These are phyloP conservation scores for Claviceps citrina DNA, from an alignment of 2,329 filamentous ascomycete species.

Conservation along the genomic window DNA sequence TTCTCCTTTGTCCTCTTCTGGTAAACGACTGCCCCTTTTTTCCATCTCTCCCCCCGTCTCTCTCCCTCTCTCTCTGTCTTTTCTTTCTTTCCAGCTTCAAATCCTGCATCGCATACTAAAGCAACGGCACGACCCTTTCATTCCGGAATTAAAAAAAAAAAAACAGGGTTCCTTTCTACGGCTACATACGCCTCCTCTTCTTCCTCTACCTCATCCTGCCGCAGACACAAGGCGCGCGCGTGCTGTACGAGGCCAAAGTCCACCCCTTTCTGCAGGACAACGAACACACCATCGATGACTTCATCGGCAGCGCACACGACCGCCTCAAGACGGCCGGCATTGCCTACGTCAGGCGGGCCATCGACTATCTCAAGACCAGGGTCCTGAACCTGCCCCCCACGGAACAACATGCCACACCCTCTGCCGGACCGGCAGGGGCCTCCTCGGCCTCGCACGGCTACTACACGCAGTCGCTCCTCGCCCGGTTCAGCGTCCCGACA, in stretches of 20 bases:
- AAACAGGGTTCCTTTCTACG: slow-evolving; percentile 73
- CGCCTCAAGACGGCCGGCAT: slow-evolving; percentile 63
- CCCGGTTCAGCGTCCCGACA: slow-evolving; percentile 69
- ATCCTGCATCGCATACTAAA: too few relatives aligned
- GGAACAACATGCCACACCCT: slow-evolving; percentile 21
- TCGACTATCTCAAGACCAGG: slow-evolving; percentile 59
- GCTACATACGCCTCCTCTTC: slow-evolving; percentile 74
- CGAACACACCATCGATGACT: slow-evolving; percentile 75
- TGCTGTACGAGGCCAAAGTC: slow-evolving; percentile 71
- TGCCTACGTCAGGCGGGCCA: slow-evolving; percentile 54
- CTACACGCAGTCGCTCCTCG: slow-evolving; percentile 72
- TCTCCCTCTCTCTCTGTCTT: too few relatives aligned
- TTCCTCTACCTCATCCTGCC: slow-evolving; percentile 93
- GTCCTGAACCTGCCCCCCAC: slow-evolving; percentile 53
- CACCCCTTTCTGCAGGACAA: slow-evolving; percentile 81
- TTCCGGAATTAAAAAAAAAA: neutral
- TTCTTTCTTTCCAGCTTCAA: too few relatives aligned
- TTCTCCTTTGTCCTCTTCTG: slow-evolving; percentile 74
- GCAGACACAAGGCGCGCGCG: slow-evolving; percentile 81
- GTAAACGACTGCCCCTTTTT: too few relatives aligned
- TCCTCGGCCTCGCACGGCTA: slow-evolving; percentile 40
- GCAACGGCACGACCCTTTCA: too few relatives aligned
- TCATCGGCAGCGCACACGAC: slow-evolving; percentile 71
- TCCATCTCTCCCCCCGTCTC: too few relatives aligned
- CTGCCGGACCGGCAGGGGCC: slow-evolving; percentile 15